Base-by-base conservation (phyloP, 139 green algal genomes). In the Limnomonas spitsbergensis region DNA sequence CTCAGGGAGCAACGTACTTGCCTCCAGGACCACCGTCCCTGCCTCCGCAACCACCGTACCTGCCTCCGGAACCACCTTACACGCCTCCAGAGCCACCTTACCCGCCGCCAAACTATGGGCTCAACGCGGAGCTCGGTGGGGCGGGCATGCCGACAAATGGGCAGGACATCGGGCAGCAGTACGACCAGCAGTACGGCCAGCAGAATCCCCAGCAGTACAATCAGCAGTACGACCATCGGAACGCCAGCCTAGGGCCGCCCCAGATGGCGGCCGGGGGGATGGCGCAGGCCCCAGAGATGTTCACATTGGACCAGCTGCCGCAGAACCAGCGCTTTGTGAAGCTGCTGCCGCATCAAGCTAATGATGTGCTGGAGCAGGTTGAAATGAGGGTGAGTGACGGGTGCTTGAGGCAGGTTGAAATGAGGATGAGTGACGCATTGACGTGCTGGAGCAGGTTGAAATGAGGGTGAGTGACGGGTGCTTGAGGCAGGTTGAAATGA, bases 311-410 rank as follows among this genome's bases (percentile, higher is more conserved):
- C 29, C 27, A 72, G 61, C 26, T 72, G 27, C 61, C 61, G 9
- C 6, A 7, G 9, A 20, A 37, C 29, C 61, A 72, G 61, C 26
- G 61, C 6, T 37, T 39, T 72, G 61, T 72, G 61, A 72, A 72
- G 61, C 61, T 72, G 61, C 61, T 72, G 26, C 61, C 61, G 29
- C 61, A 72, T 20, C 61, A 72, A 37, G 61, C 61, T 20, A 72
- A 72, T 37, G 61, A 72, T 37, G 61, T 72, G 29, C 26, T 72
- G 61, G 61, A 72, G 61, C 61, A 72, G 61, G 27, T 72, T 7
- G 29, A 39, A 20, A 61, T 61, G 47, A 61, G 47, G 47, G 47
- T 61, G 47, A 61, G 47, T 20, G 47, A 20, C 20, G 14, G 47
- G 47, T 61, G 47, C 20, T 14, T 61, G 47, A 61, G 47, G 47